Percentiles rank a stretch among this genome's conserved stretches.
phyloP scores from a whole-genome alignment of 148 eudicot genomes.

The Hydrangea macrophylla region DNA sequence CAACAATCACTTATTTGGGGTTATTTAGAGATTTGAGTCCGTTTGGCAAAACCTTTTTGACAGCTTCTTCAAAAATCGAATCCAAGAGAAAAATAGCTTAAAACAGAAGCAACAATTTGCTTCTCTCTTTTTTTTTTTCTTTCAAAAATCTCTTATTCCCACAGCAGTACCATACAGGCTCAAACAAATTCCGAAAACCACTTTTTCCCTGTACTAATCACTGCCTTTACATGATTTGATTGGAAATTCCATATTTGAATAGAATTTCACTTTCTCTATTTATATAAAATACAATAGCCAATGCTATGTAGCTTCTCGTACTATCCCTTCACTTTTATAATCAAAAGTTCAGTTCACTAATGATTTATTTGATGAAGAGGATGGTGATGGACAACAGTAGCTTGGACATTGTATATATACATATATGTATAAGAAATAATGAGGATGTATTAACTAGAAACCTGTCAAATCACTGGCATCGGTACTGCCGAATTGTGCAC shows the following conservation, averaged over 20 bases:
- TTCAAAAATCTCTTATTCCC: too few relatives aligned
- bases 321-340: background rate
- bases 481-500: conserved; percentile 70
- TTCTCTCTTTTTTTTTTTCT: too few relatives aligned
- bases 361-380: background rate
- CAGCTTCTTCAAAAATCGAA: too few relatives aligned
- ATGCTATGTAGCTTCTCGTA: background rate
- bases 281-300: background rate
- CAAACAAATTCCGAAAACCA: background rate
- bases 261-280: conserved; percentile 4
- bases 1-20: too few relatives aligned
- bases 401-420: background rate
- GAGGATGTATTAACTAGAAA: conserved; percentile 20
- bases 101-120: too few relatives aligned
- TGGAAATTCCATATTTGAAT: background rate
- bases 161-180: too few relatives aligned
- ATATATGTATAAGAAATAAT: too few relatives aligned
- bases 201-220: background rate
- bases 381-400: background rate
- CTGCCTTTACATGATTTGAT: background rate
- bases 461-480: conserved; percentile 96
- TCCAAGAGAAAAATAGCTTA: too few relatives aligned
- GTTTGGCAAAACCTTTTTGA: too few relatives aligned
- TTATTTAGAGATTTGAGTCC: too few relatives aligned
- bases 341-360: background rate